Evolutionary conservation across 2,329 filamentous ascomycete genomes (phyloP), one percentile per base, ranked within the genome.

Genomic region (Colletotrichum sp.): DNA sequence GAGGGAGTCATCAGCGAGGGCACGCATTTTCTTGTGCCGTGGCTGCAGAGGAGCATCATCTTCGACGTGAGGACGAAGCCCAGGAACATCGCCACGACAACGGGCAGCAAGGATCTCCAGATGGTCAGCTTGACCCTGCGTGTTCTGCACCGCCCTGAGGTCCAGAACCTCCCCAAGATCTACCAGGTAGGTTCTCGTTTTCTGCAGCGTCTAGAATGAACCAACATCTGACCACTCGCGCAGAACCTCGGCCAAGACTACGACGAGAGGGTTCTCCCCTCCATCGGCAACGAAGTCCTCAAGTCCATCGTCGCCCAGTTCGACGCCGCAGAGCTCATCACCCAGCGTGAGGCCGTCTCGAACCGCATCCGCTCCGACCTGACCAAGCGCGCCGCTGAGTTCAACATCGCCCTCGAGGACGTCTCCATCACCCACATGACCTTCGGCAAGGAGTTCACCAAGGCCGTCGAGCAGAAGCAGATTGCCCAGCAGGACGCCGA

Each of bases 351-450:
- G 89, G 95, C 96, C 78, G 97, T 99, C 81, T 96, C 94, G 78
- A 94, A 98, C 86, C 94, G 96, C 81, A 99, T 99, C 89, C 96
- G 95, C 76, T 90, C 91, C 80, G 97, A 99, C 85, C 92, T 99
- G 65, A 93, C 97, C 83, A 96, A 94, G 88, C 96, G 97, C 82
- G 97, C 97, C 63, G 89, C 93, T 82, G 97, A 99, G 86, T 99
- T 99, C 92, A 98, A 99, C 90, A 99, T 99, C 83, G 95, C 96
- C 32, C 95, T 99, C 69, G 97, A 99, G 87, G 97, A 99, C 83
- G 97, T 99, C 76, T 98, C 95, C 83, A 99, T 99, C 86, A 99
- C 97, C 77, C 97, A 99, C 91, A 99, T 99, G 97, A 99, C 97
- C 69, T 99, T 99, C 84, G 97, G 97, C 80, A 96, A 96, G 86